These are phyloP conservation scores for Rosa multiflora DNA, from an alignment of 306 rosid species.

Conservation along the genomic window DNA sequence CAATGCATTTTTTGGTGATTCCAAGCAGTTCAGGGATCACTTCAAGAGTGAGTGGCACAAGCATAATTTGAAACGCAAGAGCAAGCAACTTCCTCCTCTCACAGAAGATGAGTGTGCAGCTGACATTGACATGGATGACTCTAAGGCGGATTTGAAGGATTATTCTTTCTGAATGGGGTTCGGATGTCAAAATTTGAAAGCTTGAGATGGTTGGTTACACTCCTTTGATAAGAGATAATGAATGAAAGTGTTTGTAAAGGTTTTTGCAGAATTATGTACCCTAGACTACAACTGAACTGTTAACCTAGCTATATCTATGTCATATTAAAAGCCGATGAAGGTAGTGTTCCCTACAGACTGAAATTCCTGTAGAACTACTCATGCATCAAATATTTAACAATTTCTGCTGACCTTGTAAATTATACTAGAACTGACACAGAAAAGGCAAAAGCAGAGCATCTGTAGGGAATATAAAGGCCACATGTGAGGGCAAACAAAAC, in stretches of 20 bases:
- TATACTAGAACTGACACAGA: too few species aligned
- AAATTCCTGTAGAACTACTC: not conserved
- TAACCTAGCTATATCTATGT: not conserved
- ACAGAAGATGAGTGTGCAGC: slow-evolving; percentile 73
- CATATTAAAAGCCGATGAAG: not conserved
- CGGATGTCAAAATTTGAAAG: not conserved
- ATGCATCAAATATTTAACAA: not conserved
- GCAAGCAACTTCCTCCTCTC: slow-evolving; percentile 76
- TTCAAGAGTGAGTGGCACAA: slow-evolving; percentile 96
- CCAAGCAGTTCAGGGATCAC: slow-evolving; percentile 77
- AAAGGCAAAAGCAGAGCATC: too few species aligned
- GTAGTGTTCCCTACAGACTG: not conserved
- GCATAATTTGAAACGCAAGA: slow-evolving; percentile 80
- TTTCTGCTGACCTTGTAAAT: too few species aligned
- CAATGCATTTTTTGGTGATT: slow-evolving; percentile 50
- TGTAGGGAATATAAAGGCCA: too few species aligned
- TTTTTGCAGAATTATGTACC: not conserved
- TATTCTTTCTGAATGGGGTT: slow-evolving; percentile 59
- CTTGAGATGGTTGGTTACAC: not conserved
- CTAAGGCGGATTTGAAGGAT: slow-evolving; percentile 75
- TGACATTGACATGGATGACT: slow-evolving; percentile 59
- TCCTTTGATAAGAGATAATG: not conserved
- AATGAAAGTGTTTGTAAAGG: not conserved
- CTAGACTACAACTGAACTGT: too few species aligned
- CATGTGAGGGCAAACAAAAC: not conserved